Conservation (phyloP, 352 stramenopile genomes). For the Phytophthora europaea region DNA sequence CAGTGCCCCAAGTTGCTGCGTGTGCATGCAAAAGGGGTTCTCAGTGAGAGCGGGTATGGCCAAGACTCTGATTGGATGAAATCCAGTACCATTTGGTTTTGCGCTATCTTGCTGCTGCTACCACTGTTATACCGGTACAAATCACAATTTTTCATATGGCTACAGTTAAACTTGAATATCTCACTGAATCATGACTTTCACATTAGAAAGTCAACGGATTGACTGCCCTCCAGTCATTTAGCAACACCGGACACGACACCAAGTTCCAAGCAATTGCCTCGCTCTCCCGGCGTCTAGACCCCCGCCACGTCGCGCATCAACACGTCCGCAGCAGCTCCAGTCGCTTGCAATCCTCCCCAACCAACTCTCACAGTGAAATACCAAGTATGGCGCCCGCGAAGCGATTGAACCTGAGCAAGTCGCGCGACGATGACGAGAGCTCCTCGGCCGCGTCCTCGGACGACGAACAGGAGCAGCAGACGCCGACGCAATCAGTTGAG, state of each 20-base stretch:
- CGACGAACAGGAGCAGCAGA: conserved; percentile 43
- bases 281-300: conserved; percentile 13
- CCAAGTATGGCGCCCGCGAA: conserved; percentile 61
- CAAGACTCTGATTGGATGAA: too few species aligned
- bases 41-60: too few species aligned
- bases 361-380: conserved; percentile 16
- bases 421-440: conserved; percentile 43
- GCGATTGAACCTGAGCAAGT: conserved; percentile 73
- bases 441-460: conserved; percentile 49
- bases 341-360: conserved; percentile 10
- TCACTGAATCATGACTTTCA: neutral
- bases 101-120: too few species aligned
- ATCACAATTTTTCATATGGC: neutral
- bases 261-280: conserved; percentile 7
- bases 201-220: conserved; percentile 2
- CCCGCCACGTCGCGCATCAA: neutral
- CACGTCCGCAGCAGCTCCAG: neutral
- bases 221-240: conserved; percentile 34
- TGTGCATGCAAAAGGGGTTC: too few species aligned
- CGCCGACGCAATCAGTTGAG: conserved; percentile 22
- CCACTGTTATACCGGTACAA: too few species aligned
- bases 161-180: conserved; percentile 1
- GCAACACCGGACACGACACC: conserved; percentile 2
- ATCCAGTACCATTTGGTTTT: too few species aligned
- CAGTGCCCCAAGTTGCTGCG: too few species aligned